Percentiles rank a stretch among this genome's conserved stretches.
Evolutionary conservation across 2,329 filamentous ascomycete genomes (phyloP).

Genomic region (Nannizziopsis barbatae): DNA sequence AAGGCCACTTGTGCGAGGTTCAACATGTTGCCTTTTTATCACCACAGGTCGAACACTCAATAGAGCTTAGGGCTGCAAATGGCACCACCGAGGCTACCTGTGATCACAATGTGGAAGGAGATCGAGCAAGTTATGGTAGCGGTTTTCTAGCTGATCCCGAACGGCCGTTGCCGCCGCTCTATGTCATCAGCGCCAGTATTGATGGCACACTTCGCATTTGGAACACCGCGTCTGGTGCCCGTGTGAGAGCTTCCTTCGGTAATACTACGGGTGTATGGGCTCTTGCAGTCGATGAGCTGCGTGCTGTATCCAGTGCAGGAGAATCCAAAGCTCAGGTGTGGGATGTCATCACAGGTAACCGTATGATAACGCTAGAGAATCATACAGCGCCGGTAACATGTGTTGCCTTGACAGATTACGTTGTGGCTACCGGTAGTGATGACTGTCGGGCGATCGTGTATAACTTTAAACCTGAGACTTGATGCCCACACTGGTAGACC

Average conservation of each 20-base stretch:
- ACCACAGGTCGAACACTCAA: no score
- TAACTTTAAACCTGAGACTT: background rate
- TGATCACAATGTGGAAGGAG: slow-evolving; percentile 70
- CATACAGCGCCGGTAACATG: no score
- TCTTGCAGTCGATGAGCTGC: slow-evolving; percentile 57
- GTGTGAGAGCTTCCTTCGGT: slow-evolving; percentile 86
- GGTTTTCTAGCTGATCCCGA: slow-evolving; percentile 44
- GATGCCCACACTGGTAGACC: no score
- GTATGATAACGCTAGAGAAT: no score
- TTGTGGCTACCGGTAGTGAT: no score
- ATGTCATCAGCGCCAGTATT: slow-evolving; percentile 88
- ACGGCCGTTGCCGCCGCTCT: slow-evolving; percentile 67
- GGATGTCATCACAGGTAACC: no score
- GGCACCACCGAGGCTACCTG: slow-evolving; percentile 24
- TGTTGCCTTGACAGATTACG: no score
- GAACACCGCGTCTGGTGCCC: slow-evolving; percentile 72
- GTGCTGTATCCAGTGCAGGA: no score
- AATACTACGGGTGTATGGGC: slow-evolving; percentile 95
- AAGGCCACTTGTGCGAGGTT: slow-evolving; percentile 87
- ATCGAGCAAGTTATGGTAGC: slow-evolving; percentile 30
- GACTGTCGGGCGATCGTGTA: background rate
- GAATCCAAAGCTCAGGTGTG: no score
- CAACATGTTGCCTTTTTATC: slow-evolving; percentile 61
- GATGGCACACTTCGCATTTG: slow-evolving; percentile 87
- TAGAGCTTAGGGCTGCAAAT: no score